Base-by-base conservation (phyloP, 495 filamentous ascomycete species). In the Rhypophila decipiens region DNA sequence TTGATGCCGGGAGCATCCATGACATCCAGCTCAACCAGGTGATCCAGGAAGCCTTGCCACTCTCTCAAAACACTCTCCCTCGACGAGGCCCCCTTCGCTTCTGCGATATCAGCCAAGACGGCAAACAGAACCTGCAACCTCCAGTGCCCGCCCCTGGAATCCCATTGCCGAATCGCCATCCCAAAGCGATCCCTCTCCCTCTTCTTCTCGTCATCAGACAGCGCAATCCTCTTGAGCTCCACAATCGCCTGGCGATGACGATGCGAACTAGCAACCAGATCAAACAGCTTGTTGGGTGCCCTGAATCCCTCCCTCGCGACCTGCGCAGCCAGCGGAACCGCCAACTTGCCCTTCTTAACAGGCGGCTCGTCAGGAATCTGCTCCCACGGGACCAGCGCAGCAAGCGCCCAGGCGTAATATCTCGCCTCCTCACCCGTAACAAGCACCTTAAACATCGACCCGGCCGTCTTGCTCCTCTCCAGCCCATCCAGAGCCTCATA, bases 91-190 rank as follows among this genome's bases (percentile, higher is more conserved):
- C 33, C 38, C 18, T 40, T 45, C 57, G 50, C 67, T 13, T 70
- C 62, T 60, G 77, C 70, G 4, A 78, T 65, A 55, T 90, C 87
- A 11, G 83, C 71, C 10, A 95, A 58, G 2, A 95, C 59, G 4
- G 85, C 74, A 56, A 82, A 81, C 24, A 95, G 51, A 2, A 86
- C 74, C 56, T 88, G 87, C 27, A 81, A 69, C 57, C 80, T 75
- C 93, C 93, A 97, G 47, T 84, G 64, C 1, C 77, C 73, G 22
- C 74, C 71, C 36, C 51, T 62, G 8, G 65, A 39, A 46, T 83
- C 83, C 86, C 91, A 93, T 4, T 69, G 62, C n/a, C 87, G 78
- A 51, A 98, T 85, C 1, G 74, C 76, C 76, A 90, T 80, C 2
- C 91, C 90, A 19, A 91, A 69, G 2, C 52, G 64, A 35, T 71